These are phyloP conservation scores for Dipteronia sinensis DNA, from an alignment of 345 rosid species.

Conservation along the genomic window DNA sequence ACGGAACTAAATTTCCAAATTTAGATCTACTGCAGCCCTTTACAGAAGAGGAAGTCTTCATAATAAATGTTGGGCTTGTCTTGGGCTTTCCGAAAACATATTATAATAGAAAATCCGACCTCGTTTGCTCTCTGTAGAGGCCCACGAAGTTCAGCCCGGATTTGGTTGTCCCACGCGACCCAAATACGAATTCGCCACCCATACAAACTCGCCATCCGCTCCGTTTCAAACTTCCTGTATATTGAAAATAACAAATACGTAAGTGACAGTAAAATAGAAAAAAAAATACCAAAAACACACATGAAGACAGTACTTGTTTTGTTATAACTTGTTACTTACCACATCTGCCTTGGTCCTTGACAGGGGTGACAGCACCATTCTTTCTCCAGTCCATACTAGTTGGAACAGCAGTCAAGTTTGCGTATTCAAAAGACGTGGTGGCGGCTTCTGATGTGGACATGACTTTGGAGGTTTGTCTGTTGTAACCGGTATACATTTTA, in stretches of 20 bases:
- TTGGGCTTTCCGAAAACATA: too few relatives aligned
- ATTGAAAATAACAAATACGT: not conserved
- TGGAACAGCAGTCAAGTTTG: constrained; percentile 30
- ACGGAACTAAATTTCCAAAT: too few relatives aligned
- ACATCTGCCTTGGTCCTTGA: constrained; percentile 47
- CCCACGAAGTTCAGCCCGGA: too few relatives aligned
- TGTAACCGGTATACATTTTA: constrained; percentile 39
- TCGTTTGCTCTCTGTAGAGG: too few relatives aligned
- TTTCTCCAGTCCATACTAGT: constrained; percentile 43
- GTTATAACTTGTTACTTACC: constrained; percentile 26
- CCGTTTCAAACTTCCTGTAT: constrained; percentile 49
- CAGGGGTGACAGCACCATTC: constrained; percentile 40
- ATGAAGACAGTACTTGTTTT: constrained; percentile 1
- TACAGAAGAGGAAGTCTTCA: too few relatives aligned
- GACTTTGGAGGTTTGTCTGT: not conserved
- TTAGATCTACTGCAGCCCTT: too few relatives aligned
- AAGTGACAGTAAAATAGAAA: not conserved
- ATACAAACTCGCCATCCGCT: too few relatives aligned
- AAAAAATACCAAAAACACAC: not conserved
- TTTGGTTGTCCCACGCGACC: too few relatives aligned
- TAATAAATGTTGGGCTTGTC: too few relatives aligned
- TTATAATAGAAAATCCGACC: too few relatives aligned
- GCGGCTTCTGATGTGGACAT: not conserved
- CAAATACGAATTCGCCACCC: too few relatives aligned
- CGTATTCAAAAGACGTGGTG: constrained; percentile 14